phyloP scores from a whole-genome alignment of 75 land plant genomes.

The Pinus taeda region DNA sequence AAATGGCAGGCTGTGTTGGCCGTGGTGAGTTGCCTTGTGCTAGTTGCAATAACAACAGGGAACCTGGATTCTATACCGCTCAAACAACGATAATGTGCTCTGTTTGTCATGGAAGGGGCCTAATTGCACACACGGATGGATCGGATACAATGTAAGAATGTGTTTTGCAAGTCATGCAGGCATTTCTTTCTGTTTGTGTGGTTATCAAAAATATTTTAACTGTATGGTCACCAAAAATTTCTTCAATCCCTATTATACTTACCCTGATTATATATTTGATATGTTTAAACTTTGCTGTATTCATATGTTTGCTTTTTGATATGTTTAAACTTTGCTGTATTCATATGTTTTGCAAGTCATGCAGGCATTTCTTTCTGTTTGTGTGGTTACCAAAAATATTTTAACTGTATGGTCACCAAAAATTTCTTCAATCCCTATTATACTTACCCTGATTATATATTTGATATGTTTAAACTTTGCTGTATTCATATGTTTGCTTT shows the following conservation, averaged over 20 bases:
- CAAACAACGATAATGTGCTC: constrained; percentile 62
- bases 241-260: neutral
- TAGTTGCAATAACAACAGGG: constrained; percentile 63
- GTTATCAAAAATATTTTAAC: neutral
- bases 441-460: neutral
- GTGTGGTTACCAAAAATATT: neutral
- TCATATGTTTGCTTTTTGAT: neutral
- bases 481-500: neutral
- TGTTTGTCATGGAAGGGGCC: constrained; percentile 85
- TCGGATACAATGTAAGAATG: constrained; percentile 81
- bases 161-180: neutral
- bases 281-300: neutral
- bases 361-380: neutral
- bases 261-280: neutral
- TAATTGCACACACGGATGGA: constrained; percentile 95
- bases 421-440: neutral
- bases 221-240: neutral
- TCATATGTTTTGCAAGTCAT: neutral
- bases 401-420: neutral
- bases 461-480: neutral
- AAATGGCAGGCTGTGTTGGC: constrained; percentile 71
- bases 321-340: neutral
- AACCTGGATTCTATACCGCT: constrained; percentile 60
- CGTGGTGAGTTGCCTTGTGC: constrained; percentile 66
- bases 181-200: neutral